Evolutionary conservation across 306 rosid genomes (phyloP).

Genomic region (Casuarina equisetifolia): DNA sequence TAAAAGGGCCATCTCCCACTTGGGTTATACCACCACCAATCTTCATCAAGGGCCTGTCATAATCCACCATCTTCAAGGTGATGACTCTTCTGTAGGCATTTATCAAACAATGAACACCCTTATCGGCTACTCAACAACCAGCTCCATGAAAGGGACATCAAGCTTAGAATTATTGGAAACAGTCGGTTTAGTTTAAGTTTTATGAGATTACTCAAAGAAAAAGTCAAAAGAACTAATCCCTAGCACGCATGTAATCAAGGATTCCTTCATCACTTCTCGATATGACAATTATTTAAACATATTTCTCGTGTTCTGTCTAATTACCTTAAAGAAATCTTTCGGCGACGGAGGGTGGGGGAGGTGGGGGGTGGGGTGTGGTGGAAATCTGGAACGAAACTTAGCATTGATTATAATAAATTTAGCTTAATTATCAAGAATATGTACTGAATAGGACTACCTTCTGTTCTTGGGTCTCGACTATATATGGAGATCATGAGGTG

Average conservation of each 20-base stretch:
- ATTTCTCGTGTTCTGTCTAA: not conserved
- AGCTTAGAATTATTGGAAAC: conserved; percentile 1
- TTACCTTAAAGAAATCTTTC: not conserved
- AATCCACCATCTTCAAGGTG: not conserved
- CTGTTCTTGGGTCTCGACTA: too few relatives aligned
- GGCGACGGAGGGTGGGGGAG: too few relatives aligned
- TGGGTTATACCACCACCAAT: conserved; percentile 1
- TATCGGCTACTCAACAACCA: not conserved
- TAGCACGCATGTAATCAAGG: not conserved
- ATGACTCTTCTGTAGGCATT: too few relatives aligned
- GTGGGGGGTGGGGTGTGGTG: too few relatives aligned
- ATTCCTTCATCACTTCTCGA: not conserved
- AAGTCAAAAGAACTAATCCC: not conserved
- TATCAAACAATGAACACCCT: not conserved
- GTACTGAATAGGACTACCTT: too few relatives aligned
- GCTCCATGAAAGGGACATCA: conserved; percentile 9
- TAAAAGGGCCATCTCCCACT: conserved; percentile 2
- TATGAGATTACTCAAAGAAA: not conserved
- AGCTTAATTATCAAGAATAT: too few relatives aligned
- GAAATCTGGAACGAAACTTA: too few relatives aligned
- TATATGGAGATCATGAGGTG: too few relatives aligned
- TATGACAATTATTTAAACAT: not conserved
- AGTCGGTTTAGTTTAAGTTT: conserved; percentile 17
- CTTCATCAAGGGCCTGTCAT: not conserved
- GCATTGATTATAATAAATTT: too few relatives aligned